Evolutionary conservation across 176 grass and related monocot genomes (phyloP).

Genomic region (Carex littledalei): DNA sequence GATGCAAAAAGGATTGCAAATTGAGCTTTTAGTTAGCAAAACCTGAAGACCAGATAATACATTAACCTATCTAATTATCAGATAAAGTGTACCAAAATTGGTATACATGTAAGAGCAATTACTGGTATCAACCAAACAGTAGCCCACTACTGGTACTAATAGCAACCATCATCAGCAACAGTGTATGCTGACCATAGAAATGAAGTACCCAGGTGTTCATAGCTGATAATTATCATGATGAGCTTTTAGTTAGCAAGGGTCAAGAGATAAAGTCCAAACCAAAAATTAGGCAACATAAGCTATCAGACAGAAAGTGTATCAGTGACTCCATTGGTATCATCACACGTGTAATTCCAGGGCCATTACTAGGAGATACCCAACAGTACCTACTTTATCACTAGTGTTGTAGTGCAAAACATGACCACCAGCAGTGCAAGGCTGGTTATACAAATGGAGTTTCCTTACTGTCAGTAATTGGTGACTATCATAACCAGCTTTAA

Average conservation of each 20-base stretch:
- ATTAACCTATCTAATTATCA: neutral
- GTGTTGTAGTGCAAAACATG: neutral
- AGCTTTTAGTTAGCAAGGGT: neutral
- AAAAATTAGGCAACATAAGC: neutral
- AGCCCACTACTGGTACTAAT: neutral
- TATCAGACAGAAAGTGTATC: neutral
- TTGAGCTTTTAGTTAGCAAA: neutral
- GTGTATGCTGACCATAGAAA: neutral
- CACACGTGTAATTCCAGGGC: neutral
- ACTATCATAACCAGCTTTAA: neutral
- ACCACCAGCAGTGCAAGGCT: neutral
- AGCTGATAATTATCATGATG: neutral
- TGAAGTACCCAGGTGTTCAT: neutral
- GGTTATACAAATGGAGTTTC: neutral
- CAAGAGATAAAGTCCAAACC: neutral
- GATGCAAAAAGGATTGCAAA: neutral
- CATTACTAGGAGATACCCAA: neutral
- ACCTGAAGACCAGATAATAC: neutral
- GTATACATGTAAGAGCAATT: neutral
- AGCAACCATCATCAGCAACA: neutral
- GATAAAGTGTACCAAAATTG: neutral
- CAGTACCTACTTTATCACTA: neutral
- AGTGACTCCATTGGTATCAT: neutral
- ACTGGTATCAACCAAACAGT: neutral
- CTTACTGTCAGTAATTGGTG: neutral